A percentile compares a stretch with the other conserved stretches of the same genome.
Conservation (phyloP, 768 basidiomycete genomes). For the Boletus patriciae region DNA sequence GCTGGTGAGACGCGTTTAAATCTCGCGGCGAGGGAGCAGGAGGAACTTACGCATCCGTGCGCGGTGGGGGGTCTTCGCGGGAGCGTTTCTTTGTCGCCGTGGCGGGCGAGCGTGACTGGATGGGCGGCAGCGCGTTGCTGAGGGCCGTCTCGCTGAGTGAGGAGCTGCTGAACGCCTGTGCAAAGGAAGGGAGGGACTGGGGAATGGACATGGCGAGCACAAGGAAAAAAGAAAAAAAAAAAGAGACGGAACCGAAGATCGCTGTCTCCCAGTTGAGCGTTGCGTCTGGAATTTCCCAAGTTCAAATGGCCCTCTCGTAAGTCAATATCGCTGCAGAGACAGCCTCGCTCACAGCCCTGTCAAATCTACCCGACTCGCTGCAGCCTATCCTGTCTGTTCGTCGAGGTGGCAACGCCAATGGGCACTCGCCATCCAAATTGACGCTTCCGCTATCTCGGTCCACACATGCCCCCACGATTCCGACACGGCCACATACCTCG, state of each 20-base stretch:
- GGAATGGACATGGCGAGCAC: constrained; percentile 42
- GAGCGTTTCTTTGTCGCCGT: constrained; percentile 44
- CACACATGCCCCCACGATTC: neutral
- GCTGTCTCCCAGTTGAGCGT: neutral
- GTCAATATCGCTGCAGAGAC: neutral
- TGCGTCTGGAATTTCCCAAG: constrained; percentile 1
- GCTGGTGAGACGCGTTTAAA: constrained; percentile 19
- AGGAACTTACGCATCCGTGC: constrained; percentile 46
- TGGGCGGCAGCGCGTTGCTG: constrained; percentile 66
- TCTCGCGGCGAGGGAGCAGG: neutral
- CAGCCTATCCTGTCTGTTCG: too few species aligned
- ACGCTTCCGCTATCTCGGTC: constrained; percentile 4
- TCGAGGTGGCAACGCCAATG: constrained; percentile 10
- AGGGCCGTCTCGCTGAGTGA: constrained; percentile 51
- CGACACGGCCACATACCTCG: constrained; percentile 5
- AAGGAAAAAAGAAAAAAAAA: neutral
- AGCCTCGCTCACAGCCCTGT: neutral
- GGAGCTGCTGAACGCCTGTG: constrained; percentile 66
- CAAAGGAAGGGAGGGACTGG: constrained; percentile 77
- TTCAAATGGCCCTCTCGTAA: neutral
- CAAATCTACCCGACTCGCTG: too few species aligned
- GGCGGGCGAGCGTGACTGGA: constrained; percentile 45
- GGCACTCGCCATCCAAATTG: neutral
- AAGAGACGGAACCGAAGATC: constrained; percentile 19
- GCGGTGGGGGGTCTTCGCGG: constrained; percentile 37